Evolutionary conservation across 2,329 filamentous ascomycete species (phyloP).

Genomic region (Albifimbria verrucaria): DNA sequence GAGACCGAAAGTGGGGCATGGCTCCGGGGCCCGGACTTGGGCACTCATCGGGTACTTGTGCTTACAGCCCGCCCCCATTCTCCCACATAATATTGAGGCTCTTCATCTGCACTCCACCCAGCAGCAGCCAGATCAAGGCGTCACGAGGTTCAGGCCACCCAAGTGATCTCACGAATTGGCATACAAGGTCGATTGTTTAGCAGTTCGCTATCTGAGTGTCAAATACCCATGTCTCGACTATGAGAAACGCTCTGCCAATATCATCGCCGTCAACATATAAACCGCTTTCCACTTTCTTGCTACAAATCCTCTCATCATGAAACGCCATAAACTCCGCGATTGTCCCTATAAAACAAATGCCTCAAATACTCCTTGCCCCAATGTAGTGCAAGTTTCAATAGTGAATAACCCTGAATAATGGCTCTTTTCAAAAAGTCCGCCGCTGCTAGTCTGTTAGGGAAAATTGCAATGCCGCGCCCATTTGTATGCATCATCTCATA

Average conservation of each 20-base stretch:
- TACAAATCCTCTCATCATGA: no score
- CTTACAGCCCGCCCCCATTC: constrained; percentile 7
- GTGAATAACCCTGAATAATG: not conserved
- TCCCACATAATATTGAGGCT: not conserved
- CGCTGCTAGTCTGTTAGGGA: not conserved
- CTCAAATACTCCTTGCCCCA: not conserved
- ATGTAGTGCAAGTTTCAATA: not conserved
- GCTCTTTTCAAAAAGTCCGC: not conserved
- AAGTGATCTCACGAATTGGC: not conserved
- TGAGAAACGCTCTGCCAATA: no score
- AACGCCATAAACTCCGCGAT: not conserved
- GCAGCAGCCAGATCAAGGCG: not conserved
- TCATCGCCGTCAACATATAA: no score
- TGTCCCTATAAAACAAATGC: not conserved
- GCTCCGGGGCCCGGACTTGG: constrained; percentile 10
- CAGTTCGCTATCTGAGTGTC: no score
- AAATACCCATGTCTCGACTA: no score
- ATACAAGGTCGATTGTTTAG: no score
- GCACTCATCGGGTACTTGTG: constrained; percentile 18
- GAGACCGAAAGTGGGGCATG: no score
- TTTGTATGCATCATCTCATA: not conserved
- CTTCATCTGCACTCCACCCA: constrained; percentile 5
- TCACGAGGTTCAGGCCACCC: no score
- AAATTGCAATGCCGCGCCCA: not conserved
- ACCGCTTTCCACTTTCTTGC: no score